These are phyloP conservation scores for Phanerochaete sordida DNA, from an alignment of 768 basidiomycete species.

Conservation along the genomic window DNA sequence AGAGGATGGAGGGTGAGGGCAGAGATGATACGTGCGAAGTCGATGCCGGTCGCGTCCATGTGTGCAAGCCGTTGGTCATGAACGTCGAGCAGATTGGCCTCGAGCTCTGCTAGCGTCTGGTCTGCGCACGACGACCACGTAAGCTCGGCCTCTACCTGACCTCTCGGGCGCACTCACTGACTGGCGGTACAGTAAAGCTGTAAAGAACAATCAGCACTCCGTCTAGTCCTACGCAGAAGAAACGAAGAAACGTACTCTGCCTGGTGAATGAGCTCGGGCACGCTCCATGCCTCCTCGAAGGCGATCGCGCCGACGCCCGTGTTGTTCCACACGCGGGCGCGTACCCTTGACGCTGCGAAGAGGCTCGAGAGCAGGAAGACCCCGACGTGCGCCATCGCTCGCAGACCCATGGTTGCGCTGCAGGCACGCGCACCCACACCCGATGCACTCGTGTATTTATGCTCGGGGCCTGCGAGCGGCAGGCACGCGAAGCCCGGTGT, in stretches of 20 bases:
- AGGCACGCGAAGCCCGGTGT: no score
- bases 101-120: background rate
- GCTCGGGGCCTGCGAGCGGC: no score
- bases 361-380: background rate
- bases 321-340: background rate
- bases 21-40: background rate
- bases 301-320: background rate
- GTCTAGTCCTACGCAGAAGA: no score
- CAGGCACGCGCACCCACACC: no score
- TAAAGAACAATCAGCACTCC: background rate
- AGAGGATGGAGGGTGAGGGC: background rate
- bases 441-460: no score
- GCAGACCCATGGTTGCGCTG: background rate
- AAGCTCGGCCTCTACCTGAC: background rate
- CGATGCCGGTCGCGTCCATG: background rate
- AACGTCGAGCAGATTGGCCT: background rate
- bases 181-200: background rate
- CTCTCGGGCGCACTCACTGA: background rate
- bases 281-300: background rate
- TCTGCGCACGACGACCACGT: background rate
- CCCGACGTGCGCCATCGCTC: background rate
- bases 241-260: background rate
- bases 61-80: background rate
- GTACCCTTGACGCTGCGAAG: background rate
- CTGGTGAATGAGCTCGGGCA: background rate